phyloP scores from a whole-genome alignment of 2,329 filamentous ascomycete genomes.

The Nigrospora oryzae region DNA sequence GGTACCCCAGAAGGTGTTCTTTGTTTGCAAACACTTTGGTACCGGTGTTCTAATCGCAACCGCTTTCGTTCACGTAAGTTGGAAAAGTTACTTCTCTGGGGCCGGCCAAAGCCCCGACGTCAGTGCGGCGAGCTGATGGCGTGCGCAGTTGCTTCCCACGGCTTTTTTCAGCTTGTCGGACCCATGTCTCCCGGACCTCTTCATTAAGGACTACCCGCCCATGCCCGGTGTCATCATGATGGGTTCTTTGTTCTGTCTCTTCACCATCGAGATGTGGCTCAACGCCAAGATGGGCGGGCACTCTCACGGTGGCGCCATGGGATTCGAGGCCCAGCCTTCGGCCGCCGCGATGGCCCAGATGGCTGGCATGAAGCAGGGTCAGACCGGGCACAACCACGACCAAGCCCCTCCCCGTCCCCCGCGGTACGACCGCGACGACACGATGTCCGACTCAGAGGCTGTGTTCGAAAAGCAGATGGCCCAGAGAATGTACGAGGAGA shows the following conservation, averaged over 20 bases:
- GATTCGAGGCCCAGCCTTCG: constrained; percentile 20
- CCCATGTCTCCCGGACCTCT: constrained; percentile 50
- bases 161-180: constrained; percentile 45
- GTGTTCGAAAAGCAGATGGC: constrained; percentile 32
- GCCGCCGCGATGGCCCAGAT: constrained; percentile 4
- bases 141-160: constrained; percentile 43
- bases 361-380: constrained; percentile 1
- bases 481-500: constrained; percentile 29
- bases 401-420: constrained; percentile 20
- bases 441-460: constrained; percentile 25
- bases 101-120: not conserved
- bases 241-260: constrained; percentile 50
- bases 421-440: constrained; percentile 18
- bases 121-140: constrained; percentile 2
- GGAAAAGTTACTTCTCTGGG: not conserved
- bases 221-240: constrained; percentile 60
- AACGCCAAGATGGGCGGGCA: constrained; percentile 51
- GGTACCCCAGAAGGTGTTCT: constrained; percentile 48
- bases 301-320: constrained; percentile 48
- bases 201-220: constrained; percentile 50
- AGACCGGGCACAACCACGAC: not conserved
- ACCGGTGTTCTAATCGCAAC: constrained; percentile 67
- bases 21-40: constrained; percentile 58
- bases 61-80: constrained; percentile 59
- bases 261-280: constrained; percentile 54